Conservation (phyloP, 441 rosid species). For the Lepidium campestre region DNA sequence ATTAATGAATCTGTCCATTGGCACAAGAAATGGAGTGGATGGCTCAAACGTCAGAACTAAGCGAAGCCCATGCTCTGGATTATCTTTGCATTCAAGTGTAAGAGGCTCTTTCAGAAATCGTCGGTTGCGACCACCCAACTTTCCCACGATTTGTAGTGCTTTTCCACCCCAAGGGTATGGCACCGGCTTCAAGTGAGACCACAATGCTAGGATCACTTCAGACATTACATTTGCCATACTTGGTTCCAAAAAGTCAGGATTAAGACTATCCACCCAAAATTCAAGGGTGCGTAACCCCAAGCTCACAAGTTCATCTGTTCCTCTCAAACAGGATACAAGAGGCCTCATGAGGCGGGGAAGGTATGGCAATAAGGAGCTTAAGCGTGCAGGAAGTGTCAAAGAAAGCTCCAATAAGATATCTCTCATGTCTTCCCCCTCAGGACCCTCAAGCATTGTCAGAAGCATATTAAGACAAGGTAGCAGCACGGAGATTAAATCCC, state of each 20-base stretch:
- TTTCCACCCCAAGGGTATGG: constrained; percentile 96
- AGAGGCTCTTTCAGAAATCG: constrained; percentile 95
- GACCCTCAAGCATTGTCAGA: constrained; percentile 94
- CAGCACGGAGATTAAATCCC: constrained; percentile 81
- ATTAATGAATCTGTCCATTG: constrained; percentile 89
- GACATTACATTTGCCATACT: constrained; percentile 98
- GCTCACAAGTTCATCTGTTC: constrained; percentile 87
- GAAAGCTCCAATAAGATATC: constrained; percentile 91
- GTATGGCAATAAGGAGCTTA: constrained; percentile 90
- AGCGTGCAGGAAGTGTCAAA: constrained; percentile 92
- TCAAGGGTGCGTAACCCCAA: constrained; percentile 93
- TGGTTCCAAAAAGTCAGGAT: constrained; percentile 98
- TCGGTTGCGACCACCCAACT: constrained; percentile 96
- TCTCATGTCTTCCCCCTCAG: constrained; percentile 87
- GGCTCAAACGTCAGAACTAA: constrained; percentile 96
- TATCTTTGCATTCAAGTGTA: constrained; percentile 97
- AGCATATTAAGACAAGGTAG: constrained; percentile 93
- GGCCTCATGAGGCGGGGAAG: constrained; percentile 96
- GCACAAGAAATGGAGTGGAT: constrained; percentile 92
- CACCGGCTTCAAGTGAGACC: constrained; percentile 93
- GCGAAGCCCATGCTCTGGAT: constrained; percentile 98
- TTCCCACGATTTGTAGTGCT: constrained; percentile 92
- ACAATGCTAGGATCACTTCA: constrained; percentile 90
- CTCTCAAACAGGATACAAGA: constrained; percentile 86
- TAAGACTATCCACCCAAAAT: constrained; percentile 98